Evolutionary conservation across 139 green algal genomes (phyloP).

Genomic region (Haematococcus sp.): DNA sequence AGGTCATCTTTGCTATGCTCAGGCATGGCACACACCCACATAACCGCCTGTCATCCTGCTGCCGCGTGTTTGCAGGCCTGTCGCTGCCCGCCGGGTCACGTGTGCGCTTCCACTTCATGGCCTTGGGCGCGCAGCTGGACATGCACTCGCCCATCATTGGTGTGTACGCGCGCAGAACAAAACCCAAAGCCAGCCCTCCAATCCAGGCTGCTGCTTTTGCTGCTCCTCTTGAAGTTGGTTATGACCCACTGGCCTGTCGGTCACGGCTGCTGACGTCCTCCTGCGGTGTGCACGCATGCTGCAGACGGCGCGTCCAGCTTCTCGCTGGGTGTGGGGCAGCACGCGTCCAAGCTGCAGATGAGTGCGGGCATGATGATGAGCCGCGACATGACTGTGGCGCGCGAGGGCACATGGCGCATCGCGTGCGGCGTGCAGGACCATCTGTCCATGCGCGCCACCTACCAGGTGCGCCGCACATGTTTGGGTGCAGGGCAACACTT

Average conservation of each 20-base stretch:
- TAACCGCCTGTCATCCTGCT: too few species aligned
- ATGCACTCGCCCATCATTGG: conserved; percentile 71
- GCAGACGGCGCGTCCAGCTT: conserved; percentile 1
- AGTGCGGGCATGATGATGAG: conserved; percentile 12
- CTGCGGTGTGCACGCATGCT: too few species aligned
- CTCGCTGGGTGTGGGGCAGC: conserved; percentile 2
- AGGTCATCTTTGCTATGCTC: too few species aligned
- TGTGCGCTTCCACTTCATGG: conserved; percentile 39
- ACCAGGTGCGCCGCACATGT: not conserved
- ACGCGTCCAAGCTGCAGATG: not conserved
- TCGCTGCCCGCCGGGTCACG: conserved; percentile 8
- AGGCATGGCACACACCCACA: too few species aligned
- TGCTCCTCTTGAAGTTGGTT: not conserved
- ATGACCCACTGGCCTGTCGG: too few species aligned
- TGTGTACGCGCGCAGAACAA: not conserved
- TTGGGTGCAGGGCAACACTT: too few species aligned
- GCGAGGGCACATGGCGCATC: conserved; percentile 3
- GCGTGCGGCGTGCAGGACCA: not conserved
- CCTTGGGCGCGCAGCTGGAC: conserved; percentile 56
- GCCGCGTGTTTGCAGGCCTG: not conserved
- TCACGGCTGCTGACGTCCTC: too few species aligned
- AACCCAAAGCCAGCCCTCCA: not conserved
- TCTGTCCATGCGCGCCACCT: conserved; percentile 1
- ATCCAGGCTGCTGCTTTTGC: not conserved
- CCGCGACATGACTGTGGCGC: conserved; percentile 8